A percentile compares a stretch with the other conserved stretches of the same genome.
phyloP scores from a whole-genome alignment of 805 yeast species.

The Myxozyma kluyveri region DNA sequence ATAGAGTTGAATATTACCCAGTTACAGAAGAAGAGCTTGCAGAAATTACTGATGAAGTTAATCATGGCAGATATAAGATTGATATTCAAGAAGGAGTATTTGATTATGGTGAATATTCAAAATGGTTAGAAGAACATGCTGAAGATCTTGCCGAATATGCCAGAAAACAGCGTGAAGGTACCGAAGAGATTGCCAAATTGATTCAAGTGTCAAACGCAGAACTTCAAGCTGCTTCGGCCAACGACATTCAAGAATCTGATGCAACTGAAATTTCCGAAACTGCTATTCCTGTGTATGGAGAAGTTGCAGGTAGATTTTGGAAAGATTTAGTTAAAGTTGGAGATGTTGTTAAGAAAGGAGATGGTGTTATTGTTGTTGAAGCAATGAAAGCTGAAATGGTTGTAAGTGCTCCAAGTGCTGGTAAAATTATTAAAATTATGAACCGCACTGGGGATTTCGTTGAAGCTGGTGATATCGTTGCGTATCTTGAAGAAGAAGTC shows the following conservation, averaged over 20 bases:
- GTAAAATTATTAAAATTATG: slow-evolving; percentile 67
- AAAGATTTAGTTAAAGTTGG: slow-evolving; percentile 81
- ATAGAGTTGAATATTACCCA: slow-evolving; percentile 91
- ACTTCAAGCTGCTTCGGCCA: slow-evolving; percentile 52
- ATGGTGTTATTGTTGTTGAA: slow-evolving; percentile 83
- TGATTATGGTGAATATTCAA: slow-evolving; percentile 72
- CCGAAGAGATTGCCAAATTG: slow-evolving; percentile 79
- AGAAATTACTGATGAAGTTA: slow-evolving; percentile 62
- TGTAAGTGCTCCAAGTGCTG: slow-evolving; percentile 62
- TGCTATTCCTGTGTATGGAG: slow-evolving; percentile 85
- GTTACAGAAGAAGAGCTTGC: slow-evolving; percentile 84
- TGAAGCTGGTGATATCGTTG: slow-evolving; percentile 94
- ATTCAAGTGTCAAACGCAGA: slow-evolving; percentile 81
- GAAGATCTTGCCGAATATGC: slow-evolving; percentile 70
- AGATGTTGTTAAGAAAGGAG: slow-evolving; percentile 67
- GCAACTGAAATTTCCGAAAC: slow-evolving; percentile 58
- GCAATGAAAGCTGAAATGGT: slow-evolving; percentile 99
- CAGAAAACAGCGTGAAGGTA: slow-evolving; percentile 71
- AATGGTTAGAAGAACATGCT: slow-evolving; percentile 72
- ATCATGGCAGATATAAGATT: slow-evolving; percentile 75
- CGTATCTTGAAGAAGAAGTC: slow-evolving; percentile 48
- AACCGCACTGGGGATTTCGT: slow-evolving; percentile 94
- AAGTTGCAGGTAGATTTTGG: slow-evolving; percentile 96
- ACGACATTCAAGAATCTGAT: slow-evolving; percentile 42
- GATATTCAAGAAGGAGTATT: slow-evolving; percentile 75